Base-by-base conservation (phyloP, 176 grass and related monocot genomes). In the Panicum miliaceum region DNA sequence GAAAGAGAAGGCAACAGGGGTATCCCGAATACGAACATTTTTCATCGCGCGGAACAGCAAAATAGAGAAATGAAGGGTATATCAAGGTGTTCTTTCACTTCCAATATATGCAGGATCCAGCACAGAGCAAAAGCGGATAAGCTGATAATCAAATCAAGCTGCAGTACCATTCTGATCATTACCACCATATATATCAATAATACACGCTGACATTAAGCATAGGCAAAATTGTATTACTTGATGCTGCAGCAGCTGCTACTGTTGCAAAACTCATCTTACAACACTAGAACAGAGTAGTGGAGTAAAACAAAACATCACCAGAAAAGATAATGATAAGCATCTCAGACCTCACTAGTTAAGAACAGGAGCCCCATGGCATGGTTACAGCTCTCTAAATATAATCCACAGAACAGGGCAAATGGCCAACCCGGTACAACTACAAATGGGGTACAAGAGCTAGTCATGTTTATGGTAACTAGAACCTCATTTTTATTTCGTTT, bases 401-500 rank as follows among this genome's bases (percentile, higher is more conserved):
- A 64, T 61, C 40, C 14, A 47, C 6, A 29, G 50, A 71, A 77
- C 54, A 82, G 12, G 7, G 2, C 45, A 50, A 13, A 58, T 58
- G 8, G 11, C 57, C 26, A 53, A 73, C 82, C 57, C 15, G 58
- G 16, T 90, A 86, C n/a, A 78, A 7, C 27, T 86, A 82, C 65
- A 86, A 3, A 80, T 27, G 8, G 3, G 40, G 73, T 86, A 83
- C 79, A 83, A 0, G 47, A 42, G 65, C 73, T 51, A 82, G 20
- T 19, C 20, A 27, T 82, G 19, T 41, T 32, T 68, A 75, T 22
- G 53, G 43, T 82, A 78, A 61, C 54, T 71, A 18, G 3, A n/a
- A 59, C 2, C 1, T 76, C 73, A 82, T 16, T 86, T 76, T 46
- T 35, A 37, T 66, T 90, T 93, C 13, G 78, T 61, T 61, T 59